Percentiles rank a stretch among this genome's conserved stretches.
These are phyloP conservation scores for Pisolithus thermaeus DNA, from an alignment of 1,284 basidiomycete genomes.

Conservation along the genomic window DNA sequence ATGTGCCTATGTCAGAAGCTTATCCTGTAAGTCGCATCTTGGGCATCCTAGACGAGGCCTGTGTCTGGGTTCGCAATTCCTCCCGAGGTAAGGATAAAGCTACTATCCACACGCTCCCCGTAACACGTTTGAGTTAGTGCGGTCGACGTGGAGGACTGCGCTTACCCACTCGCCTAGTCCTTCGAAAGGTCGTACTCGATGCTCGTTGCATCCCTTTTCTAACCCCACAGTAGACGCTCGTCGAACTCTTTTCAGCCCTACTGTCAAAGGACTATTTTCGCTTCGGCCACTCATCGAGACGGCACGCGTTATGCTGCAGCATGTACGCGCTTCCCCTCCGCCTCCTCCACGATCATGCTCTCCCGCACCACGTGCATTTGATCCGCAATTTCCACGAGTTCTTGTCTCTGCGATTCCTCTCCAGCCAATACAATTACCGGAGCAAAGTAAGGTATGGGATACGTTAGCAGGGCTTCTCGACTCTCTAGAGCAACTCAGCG, in stretches of 20 bases:
- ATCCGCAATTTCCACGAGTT: constrained; percentile 62
- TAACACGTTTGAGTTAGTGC: constrained; percentile 25
- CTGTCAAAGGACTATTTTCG: constrained; percentile 21
- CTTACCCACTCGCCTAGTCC: constrained; percentile 47
- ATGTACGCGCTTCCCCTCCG: constrained; percentile 15
- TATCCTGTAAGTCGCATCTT: constrained; percentile 58
- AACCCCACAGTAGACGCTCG: constrained; percentile 17
- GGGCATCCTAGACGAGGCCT: constrained; percentile 53
- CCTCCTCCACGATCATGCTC: constrained; percentile 40
- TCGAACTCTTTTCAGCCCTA: constrained; percentile 45
- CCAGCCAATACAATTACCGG: constrained; percentile 50
- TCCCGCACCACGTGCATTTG: constrained; percentile 54
- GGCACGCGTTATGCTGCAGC: constrained; percentile 19
- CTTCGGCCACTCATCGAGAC: constrained; percentile 9
- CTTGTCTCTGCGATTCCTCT: constrained; percentile 74
- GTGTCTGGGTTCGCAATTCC: constrained; percentile 45
- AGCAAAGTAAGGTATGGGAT: constrained; percentile 48
- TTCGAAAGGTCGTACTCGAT: constrained; percentile 49
- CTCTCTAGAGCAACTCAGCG: constrained; percentile 50
- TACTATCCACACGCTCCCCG: not conserved
- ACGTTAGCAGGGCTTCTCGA: constrained; percentile 46
- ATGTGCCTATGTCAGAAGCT: constrained; percentile 70
- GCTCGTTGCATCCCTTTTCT: not conserved
- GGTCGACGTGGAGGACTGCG: constrained; percentile 40
- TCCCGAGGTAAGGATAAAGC: constrained; percentile 31